Percentiles rank a stretch among this genome's conserved stretches.
These are phyloP conservation scores for Medicago ruthenica DNA, from an alignment of 306 rosid species.

Conservation along the genomic window DNA sequence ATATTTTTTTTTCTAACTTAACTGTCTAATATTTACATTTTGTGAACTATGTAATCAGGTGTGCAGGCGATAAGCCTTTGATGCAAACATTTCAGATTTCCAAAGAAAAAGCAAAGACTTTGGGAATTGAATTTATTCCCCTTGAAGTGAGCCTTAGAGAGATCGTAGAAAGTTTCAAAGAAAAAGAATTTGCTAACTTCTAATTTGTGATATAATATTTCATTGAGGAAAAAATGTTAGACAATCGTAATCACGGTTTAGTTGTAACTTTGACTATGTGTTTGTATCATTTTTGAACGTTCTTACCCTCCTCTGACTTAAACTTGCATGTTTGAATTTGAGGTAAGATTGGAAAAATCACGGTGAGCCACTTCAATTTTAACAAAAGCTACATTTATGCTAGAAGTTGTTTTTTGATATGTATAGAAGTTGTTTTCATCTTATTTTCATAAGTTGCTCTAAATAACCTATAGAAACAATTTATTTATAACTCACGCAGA, in stretches of 20 bases:
- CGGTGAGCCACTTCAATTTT: too few relatives aligned
- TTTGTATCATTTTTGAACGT: too few relatives aligned
- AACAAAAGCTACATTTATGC: too few relatives aligned
- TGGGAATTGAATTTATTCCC: slow-evolving; percentile 75
- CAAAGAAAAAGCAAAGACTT: slow-evolving; percentile 62
- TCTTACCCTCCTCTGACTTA: too few relatives aligned
- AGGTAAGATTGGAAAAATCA: too few relatives aligned
- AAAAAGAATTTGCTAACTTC: slow-evolving; percentile 51
- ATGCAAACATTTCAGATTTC: slow-evolving; percentile 60
- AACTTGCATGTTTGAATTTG: too few relatives aligned
- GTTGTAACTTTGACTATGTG: too few relatives aligned
- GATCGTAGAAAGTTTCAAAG: slow-evolving; percentile 68
- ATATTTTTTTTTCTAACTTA: neutral
- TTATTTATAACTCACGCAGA: too few relatives aligned
- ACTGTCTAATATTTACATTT: neutral
- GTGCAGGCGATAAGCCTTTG: slow-evolving; percentile 62
- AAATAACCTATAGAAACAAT: too few relatives aligned
- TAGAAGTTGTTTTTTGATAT: too few relatives aligned
- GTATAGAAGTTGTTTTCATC: too few relatives aligned
- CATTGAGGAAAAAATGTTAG: neutral
- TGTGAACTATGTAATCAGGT: slow-evolving; percentile 49
- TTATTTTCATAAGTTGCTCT: too few relatives aligned
- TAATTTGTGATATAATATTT: neutral
- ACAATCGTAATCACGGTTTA: neutral
- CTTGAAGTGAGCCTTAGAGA: slow-evolving; percentile 62